Percentiles rank a stretch among this genome's conserved stretches.
Evolutionary conservation across 768 basidiomycete genomes (phyloP).

Genomic region (Gyrodon lividus): DNA sequence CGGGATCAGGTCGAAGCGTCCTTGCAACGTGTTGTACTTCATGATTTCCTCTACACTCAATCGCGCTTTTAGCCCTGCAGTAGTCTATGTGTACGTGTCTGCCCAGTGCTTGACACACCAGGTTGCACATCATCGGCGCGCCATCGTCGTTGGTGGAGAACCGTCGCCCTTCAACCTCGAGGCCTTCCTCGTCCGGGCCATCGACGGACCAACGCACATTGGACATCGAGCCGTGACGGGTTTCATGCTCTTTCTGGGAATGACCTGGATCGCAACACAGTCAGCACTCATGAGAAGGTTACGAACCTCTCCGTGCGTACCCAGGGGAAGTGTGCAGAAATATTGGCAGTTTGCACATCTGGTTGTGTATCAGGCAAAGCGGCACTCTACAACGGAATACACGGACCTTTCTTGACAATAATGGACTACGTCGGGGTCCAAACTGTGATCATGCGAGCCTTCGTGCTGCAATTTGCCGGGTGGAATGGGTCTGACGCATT

Average conservation of each 20-base stretch:
- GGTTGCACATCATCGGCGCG: constrained; percentile 60
- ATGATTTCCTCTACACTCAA: constrained; percentile 35
- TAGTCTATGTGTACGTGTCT: constrained; percentile 57
- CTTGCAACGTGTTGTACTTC: constrained; percentile 46
- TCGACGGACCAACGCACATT: constrained; percentile 54
- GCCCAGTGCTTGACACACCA: constrained; percentile 51
- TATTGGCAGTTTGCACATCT: constrained; percentile 58
- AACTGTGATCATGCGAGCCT: constrained; percentile 50
- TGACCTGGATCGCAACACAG: constrained; percentile 40
- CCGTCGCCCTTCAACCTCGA: constrained; percentile 53
- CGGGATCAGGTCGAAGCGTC: constrained; percentile 44
- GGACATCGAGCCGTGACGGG: constrained; percentile 61
- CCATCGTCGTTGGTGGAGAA: constrained; percentile 54
- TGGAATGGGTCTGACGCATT: constrained; percentile 48
- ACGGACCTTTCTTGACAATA: constrained; percentile 50
- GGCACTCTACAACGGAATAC: neutral
- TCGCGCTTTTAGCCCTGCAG: constrained; percentile 41
- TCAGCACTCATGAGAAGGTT: neutral
- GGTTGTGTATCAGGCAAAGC: constrained; percentile 2
- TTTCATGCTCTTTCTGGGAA: constrained; percentile 56
- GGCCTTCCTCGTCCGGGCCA: constrained; percentile 42
- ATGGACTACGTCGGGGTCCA: constrained; percentile 44
- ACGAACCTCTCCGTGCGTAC: constrained; percentile 26
- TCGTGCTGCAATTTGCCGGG: constrained; percentile 40
- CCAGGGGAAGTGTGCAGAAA: constrained; percentile 53